phyloP scores from a whole-genome alignment of 2,329 filamentous ascomycete genomes.

The Meredithiella fracta region DNA sequence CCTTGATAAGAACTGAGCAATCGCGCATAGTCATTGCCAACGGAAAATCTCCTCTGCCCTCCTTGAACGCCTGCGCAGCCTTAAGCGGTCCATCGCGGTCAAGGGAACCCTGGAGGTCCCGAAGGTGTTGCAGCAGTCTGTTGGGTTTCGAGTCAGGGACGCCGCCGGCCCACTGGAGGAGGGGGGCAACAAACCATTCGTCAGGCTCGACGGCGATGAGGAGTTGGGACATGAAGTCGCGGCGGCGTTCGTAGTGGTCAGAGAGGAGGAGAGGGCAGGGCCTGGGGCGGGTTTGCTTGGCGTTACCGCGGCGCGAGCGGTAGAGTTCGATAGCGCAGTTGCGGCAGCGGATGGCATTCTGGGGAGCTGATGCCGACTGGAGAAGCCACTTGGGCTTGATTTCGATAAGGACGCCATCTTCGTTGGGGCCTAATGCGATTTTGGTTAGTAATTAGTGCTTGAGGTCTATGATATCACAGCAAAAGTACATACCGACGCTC shows the following conservation, averaged over 20 bases:
- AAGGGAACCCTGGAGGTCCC: constrained; percentile 25
- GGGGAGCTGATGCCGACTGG: constrained; percentile 57
- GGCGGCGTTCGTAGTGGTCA: constrained; percentile 23
- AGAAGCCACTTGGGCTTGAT: constrained; percentile 77
- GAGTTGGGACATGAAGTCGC: constrained; percentile 24
- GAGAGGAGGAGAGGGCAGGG: constrained; percentile 41
- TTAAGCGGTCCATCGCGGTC: constrained; percentile 30
- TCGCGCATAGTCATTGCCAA: constrained; percentile 69
- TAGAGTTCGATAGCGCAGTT: constrained; percentile 47
- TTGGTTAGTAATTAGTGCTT: neutral
- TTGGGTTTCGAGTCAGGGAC: constrained; percentile 15
- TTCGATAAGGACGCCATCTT: constrained; percentile 37
- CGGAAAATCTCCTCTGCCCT: constrained; percentile 29
- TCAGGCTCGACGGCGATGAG: constrained; percentile 11
- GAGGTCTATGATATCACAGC: neutral
- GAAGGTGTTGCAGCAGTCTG: constrained; percentile 23
- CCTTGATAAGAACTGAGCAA: constrained; percentile 56
- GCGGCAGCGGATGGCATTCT: constrained; percentile 46
- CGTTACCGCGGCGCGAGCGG: constrained; percentile 22
- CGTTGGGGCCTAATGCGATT: constrained; percentile 18
- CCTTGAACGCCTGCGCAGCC: constrained; percentile 23
- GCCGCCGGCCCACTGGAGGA: constrained; percentile 13
- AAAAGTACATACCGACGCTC: constrained; percentile 26
- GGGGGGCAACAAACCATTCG: constrained; percentile 14
- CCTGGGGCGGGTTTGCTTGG: constrained; percentile 29